phyloP scores from a whole-genome alignment of 371 early-diverging fungal genomes.

The Mortierella sp. region DNA sequence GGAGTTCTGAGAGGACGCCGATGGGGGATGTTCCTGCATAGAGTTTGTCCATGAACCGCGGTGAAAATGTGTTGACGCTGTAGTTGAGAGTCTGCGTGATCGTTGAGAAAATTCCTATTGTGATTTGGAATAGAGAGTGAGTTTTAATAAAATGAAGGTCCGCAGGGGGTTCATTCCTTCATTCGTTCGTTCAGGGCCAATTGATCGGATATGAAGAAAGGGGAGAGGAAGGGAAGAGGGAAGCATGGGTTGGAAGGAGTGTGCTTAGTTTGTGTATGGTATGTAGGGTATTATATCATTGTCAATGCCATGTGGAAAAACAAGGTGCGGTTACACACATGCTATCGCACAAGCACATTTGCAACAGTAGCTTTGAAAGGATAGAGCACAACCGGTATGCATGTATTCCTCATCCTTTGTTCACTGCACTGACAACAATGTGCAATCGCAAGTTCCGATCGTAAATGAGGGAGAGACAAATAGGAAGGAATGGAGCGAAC shows the following conservation, averaged over 20 bases:
- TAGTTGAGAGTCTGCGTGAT: conserved; percentile 67
- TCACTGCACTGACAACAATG: no score
- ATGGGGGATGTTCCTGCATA: conserved; percentile 87
- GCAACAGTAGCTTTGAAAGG: no score
- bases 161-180: no score
- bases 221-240: background rate
- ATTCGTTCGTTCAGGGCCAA: background rate
- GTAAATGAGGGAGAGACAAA: background rate
- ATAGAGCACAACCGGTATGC: no score
- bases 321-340: background rate
- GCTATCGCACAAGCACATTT: background rate
- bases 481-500: background rate
- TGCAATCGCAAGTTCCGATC: background rate
- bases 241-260: no score
- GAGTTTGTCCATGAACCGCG: conserved; percentile 88
- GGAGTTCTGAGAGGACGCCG: conserved; percentile 82
- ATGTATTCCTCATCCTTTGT: background rate
- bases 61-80: conserved; percentile 81
- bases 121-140: background rate
- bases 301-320: background rate
- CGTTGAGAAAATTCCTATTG: conserved; percentile 64
- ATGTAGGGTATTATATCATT: no score
- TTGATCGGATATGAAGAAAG: background rate
- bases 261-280: no score
- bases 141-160: background rate